Conservation (phyloP, 2,329 filamentous ascomycete species). For the Lachnellula willkommii region DNA sequence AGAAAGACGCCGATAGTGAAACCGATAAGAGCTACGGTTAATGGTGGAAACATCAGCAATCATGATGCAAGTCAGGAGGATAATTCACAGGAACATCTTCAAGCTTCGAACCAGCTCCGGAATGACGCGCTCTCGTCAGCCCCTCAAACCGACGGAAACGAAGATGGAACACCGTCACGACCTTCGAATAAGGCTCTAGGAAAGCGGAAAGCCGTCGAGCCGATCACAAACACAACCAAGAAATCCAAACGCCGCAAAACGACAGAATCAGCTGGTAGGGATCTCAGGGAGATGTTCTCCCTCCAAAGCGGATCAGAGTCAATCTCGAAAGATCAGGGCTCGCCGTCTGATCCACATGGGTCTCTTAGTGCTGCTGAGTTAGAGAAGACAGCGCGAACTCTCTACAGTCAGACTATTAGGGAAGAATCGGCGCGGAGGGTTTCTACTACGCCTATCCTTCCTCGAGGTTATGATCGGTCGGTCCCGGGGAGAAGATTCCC, state of each 20-base stretch:
- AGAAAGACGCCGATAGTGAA: background rate
- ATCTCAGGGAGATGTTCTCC: conserved; percentile 6
- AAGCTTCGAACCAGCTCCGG: background rate
- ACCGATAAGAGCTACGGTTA: background rate
- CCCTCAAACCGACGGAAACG: background rate
- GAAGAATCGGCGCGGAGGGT: background rate
- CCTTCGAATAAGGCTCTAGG: conserved; percentile 23
- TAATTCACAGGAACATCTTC: background rate
- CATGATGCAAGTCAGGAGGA: background rate
- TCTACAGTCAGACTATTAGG: background rate
- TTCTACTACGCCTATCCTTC: background rate
- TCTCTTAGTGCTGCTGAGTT: background rate
- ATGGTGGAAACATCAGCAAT: background rate
- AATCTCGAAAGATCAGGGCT: background rate
- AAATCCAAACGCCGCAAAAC: conserved; percentile 15
- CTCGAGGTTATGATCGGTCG: background rate
- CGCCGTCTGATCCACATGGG: background rate
- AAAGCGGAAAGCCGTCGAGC: conserved; percentile 20
- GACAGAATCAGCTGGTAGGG: conserved; percentile 4
- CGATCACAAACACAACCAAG: conserved; percentile 2
- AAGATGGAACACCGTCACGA: background rate
- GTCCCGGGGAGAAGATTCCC: background rate
- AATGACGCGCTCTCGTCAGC: background rate
- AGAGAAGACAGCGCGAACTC: background rate
- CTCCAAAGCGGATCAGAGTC: background rate